Conservation (phyloP, 2,329 filamentous ascomycete genomes). For the Emericellopsis atlantica region DNA sequence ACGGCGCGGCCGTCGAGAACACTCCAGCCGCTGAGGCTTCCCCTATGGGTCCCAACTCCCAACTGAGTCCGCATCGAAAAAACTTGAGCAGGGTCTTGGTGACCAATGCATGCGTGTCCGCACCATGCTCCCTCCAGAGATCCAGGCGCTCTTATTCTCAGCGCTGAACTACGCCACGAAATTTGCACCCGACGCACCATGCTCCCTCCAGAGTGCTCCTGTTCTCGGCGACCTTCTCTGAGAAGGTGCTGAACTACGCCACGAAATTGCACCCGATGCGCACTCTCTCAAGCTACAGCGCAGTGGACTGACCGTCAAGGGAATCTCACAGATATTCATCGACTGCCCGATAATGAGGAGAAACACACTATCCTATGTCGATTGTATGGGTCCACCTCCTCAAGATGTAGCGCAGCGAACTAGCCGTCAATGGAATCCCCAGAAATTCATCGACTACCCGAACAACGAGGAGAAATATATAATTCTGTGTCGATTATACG, state of each 20-base stretch:
- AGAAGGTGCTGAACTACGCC: no score
- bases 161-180: no score
- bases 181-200: conserved; percentile 75
- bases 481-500: conserved; percentile 83
- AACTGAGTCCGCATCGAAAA: no score
- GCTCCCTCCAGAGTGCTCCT: no score
- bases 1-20: conserved; percentile 11
- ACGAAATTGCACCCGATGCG: no score
- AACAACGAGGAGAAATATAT: conserved; percentile 75
- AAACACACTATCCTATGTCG: conserved; percentile 58
- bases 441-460: conserved; percentile 92
- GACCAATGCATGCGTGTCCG: conserved; percentile 56
- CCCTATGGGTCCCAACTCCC: no score
- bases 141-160: conserved; percentile 92
- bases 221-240: no score
- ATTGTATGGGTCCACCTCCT: conserved; percentile 48
- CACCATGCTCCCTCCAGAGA: conserved; percentile 52
- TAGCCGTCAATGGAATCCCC: conserved; percentile 93
- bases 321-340: conserved; percentile 96
- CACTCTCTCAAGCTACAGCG: conserved; percentile 45
- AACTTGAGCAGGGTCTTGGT: conserved; percentile 85
- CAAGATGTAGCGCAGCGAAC: conserved; percentile 76
- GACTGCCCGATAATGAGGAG: conserved; percentile 71
- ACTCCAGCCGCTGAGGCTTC: no score
- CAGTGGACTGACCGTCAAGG: conserved; percentile 87